phyloP scores from a whole-genome alignment of 768 basidiomycete genomes.

The Russula lepida region DNA sequence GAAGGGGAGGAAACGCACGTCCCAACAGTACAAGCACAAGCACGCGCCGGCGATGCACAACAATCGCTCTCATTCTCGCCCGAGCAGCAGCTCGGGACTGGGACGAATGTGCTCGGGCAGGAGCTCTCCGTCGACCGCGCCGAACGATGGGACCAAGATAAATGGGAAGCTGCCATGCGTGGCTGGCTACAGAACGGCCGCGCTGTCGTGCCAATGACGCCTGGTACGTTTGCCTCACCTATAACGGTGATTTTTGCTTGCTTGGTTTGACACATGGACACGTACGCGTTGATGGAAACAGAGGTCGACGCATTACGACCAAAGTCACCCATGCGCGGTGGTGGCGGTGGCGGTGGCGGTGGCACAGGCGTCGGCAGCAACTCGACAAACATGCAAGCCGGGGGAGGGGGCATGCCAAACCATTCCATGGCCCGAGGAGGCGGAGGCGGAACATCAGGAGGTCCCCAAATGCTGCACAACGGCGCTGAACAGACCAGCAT shows the following conservation, averaged over 20 bases:
- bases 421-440: conserved; percentile 1
- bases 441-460: not conserved
- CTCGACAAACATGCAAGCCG: not conserved
- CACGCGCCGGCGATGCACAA: conserved; percentile 17
- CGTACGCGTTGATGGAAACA: not conserved
- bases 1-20: conserved; percentile 53
- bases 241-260: not conserved
- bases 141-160: conserved; percentile 50
- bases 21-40: conserved; percentile 27
- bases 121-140: conserved; percentile 25
- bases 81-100: conserved; percentile 32
- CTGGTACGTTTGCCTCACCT: conserved; percentile 27
- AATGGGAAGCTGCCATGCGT: conserved; percentile 56
- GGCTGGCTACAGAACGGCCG: conserved; percentile 37
- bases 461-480: not conserved
- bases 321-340: conserved; percentile 64
- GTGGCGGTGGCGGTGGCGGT: conserved; percentile 24
- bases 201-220: conserved; percentile 57
- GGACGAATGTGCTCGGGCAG: conserved; percentile 23
- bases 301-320: conserved; percentile 82
- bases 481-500: conserved; percentile 25
- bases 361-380: conserved; percentile 15
- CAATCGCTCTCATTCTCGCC: conserved; percentile 15
- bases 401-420: conserved; percentile 13
- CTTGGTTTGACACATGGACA: not conserved